A percentile compares a stretch with the other conserved stretches of the same genome.
These are phyloP conservation scores for Schoenoplectus tabernaemontani DNA, from an alignment of 202 grass and related monocot species.

Conservation along the genomic window DNA sequence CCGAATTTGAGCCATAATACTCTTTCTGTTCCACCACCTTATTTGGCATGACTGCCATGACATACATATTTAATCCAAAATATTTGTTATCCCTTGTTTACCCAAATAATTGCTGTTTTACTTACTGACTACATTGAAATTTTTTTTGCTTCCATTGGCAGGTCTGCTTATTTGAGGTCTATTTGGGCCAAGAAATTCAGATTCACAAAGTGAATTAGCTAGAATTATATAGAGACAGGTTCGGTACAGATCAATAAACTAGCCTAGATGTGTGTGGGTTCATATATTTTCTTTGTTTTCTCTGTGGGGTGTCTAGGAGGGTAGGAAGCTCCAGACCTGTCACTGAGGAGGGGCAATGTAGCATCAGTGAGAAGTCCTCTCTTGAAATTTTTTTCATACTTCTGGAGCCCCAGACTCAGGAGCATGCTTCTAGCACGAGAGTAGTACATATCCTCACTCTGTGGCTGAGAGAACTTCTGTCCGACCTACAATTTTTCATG, in stretches of 20 bases:
- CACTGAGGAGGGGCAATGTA: slow-evolving; percentile 79
- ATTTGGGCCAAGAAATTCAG: too few relatives aligned
- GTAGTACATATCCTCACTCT: slow-evolving; percentile 56
- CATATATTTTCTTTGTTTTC: neutral
- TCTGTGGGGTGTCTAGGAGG: neutral
- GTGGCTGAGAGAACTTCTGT: slow-evolving; percentile 67
- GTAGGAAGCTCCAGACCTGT: slow-evolving; percentile 38
- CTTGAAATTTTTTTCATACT: slow-evolving; percentile 94
- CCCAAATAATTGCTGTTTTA: neutral
- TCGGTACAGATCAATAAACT: too few relatives aligned
- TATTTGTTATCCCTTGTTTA: neutral
- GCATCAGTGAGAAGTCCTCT: slow-evolving; percentile 86
- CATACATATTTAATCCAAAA: neutral
- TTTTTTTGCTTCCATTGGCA: neutral
- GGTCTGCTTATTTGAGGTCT: too few relatives aligned
- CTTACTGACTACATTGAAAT: neutral
- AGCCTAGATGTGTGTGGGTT: neutral
- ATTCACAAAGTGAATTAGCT: too few relatives aligned
- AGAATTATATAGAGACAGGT: too few relatives aligned
- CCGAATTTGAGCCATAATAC: neutral
- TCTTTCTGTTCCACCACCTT: neutral
- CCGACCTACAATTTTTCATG: slow-evolving; percentile 49
- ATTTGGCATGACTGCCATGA: neutral
- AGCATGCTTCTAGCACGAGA: slow-evolving; percentile 64
- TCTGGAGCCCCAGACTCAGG: slow-evolving; percentile 65